These are phyloP conservation scores for Eimeria acervulina DNA, from an alignment of 169 alveolate genomes.

Conservation along the genomic window DNA sequence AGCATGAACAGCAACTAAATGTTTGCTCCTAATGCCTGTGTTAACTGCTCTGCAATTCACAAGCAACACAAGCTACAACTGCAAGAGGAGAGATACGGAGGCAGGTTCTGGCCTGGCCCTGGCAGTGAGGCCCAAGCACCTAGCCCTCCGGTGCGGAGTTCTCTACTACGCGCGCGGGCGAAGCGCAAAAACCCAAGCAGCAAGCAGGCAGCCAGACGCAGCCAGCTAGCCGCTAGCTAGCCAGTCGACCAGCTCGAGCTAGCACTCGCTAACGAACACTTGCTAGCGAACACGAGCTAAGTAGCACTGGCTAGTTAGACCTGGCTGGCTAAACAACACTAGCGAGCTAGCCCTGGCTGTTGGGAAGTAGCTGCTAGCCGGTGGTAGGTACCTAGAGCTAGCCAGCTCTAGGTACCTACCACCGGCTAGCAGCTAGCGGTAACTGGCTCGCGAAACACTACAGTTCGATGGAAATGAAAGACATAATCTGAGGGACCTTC, in stretches of 20 bases:
- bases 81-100: not conserved
- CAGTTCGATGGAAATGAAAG: constrained; percentile 69
- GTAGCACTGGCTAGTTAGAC: not conserved
- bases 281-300: not conserved
- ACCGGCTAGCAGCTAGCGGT: not conserved
- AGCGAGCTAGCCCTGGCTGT: constrained; percentile 2
- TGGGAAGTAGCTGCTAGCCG: not conserved
- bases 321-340: not conserved
- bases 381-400: not conserved
- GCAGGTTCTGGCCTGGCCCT: not conserved
- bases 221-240: not conserved
- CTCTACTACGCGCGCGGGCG: not conserved
- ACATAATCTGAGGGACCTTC: constrained; percentile 77
- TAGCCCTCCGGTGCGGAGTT: not conserved
- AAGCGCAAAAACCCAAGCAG: not conserved
- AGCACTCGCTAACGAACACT: not conserved
- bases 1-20: not conserved
- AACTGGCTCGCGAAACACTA: not conserved
- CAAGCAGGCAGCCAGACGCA: not conserved
- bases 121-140: not conserved
- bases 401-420: not conserved
- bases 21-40: not conserved
- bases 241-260: not conserved
- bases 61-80: not conserved
- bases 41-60: not conserved